Conservation (phyloP, 1,139 yeast genomes). For the Arxiozyma slooffiae region DNA sequence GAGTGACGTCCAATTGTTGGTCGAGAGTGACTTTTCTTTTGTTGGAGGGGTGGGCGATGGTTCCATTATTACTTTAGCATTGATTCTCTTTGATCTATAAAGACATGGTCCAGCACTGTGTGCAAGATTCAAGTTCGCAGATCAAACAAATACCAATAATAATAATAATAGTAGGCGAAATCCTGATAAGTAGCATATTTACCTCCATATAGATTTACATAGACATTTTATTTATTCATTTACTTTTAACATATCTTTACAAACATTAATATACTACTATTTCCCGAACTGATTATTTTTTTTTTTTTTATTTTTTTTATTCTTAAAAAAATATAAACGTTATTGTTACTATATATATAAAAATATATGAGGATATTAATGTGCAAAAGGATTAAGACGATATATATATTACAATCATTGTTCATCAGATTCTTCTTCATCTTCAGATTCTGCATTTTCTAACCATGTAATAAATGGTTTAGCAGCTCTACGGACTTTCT, state of each 20-base stretch:
- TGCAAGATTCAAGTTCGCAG: slow-evolving; percentile 8
- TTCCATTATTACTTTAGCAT: slow-evolving; percentile 36
- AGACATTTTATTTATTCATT: background rate
- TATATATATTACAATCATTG: slow-evolving; percentile 7
- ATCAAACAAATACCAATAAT: background rate
- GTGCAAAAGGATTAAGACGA: background rate
- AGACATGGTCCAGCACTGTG: slow-evolving; percentile 42
- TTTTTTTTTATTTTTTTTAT: background rate
- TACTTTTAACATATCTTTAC: too few species aligned
- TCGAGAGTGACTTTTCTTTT: slow-evolving; percentile 45
- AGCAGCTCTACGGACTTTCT: slow-evolving; percentile 93
- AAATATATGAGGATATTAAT: background rate
- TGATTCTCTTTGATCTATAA: slow-evolving; percentile 41
- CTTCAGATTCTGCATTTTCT: slow-evolving; percentile 76
- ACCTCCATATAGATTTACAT: background rate
- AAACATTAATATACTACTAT: too few species aligned
- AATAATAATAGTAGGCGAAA: too few species aligned
- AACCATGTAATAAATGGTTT: slow-evolving; percentile 93
- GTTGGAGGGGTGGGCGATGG: too few species aligned
- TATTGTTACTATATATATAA: background rate
- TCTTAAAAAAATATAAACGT: background rate
- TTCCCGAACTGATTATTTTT: too few species aligned
- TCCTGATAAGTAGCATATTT: background rate
- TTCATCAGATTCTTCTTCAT: slow-evolving; percentile 32
- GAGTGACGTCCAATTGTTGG: slow-evolving; percentile 45